Evolutionary conservation across 2,329 filamentous ascomycete genomes (phyloP).

Genomic region (Sporothrix variecibatus): DNA sequence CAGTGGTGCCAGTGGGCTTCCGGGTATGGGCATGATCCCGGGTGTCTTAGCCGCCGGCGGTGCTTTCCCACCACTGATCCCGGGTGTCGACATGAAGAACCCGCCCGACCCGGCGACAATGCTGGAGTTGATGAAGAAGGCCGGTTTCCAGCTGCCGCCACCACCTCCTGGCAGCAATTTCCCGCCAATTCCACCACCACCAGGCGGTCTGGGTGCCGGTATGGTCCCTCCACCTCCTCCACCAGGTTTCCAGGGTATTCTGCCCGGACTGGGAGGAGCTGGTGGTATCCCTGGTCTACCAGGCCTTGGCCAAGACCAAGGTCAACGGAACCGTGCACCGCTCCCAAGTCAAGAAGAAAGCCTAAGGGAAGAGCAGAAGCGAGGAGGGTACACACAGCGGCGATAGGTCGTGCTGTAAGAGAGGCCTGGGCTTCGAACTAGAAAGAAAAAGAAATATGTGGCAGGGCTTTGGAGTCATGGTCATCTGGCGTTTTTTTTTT

Average conservation of each 20-base stretch:
- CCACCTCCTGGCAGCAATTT: conserved; percentile 36
- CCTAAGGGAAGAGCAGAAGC: conserved; percentile 72
- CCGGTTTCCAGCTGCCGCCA: conserved; percentile 62
- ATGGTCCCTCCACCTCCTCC: conserved; percentile 37
- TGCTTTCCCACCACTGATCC: conserved; percentile 44
- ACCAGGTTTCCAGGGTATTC: conserved; percentile 35
- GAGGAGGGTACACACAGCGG: conserved; percentile 60
- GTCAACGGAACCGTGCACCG: conserved; percentile 60
- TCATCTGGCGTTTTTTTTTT: not conserved
- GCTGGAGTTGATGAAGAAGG: conserved; percentile 66
- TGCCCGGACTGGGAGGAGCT: conserved; percentile 36
- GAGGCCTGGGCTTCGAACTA: not conserved
- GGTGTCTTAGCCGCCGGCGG: conserved; percentile 46
- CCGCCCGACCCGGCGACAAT: conserved; percentile 63
- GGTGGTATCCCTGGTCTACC: conserved; percentile 32
- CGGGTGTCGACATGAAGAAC: conserved; percentile 60
- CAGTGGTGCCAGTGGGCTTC: not conserved
- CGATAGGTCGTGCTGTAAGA: conserved; percentile 38
- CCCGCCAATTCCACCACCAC: conserved; percentile 44
- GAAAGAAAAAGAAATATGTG: not conserved
- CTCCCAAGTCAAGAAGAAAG: conserved; percentile 84
- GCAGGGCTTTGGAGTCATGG: not conserved
- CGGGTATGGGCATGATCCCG: conserved; percentile 49
- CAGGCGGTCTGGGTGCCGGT: conserved; percentile 32
- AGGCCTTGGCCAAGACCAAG: conserved; percentile 38